Conservation (phyloP, 2,329 filamentous ascomycete species). For the Sarocladium strictum region DNA sequence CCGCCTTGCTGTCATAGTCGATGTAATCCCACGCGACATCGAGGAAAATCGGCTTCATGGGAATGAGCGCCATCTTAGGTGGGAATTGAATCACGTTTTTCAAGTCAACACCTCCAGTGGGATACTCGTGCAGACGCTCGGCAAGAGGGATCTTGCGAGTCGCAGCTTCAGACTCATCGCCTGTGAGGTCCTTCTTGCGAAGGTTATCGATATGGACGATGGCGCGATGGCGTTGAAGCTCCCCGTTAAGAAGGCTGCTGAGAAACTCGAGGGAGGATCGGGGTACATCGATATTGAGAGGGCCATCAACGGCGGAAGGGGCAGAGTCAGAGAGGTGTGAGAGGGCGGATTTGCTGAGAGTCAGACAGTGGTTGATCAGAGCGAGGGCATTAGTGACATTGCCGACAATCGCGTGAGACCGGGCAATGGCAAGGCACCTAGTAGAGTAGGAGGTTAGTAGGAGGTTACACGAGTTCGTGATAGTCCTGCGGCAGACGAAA, state of each 20-base stretch:
- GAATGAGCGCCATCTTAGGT: slow-evolving; percentile 73
- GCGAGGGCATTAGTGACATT: slow-evolving; percentile 77
- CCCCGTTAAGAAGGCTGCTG: slow-evolving; percentile 55
- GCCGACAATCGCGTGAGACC: slow-evolving; percentile 71
- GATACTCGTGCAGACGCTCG: slow-evolving; percentile 71
- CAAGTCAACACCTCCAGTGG: slow-evolving; percentile 64
- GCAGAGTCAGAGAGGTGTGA: slow-evolving; percentile 36
- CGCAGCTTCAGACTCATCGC: slow-evolving; percentile 22
- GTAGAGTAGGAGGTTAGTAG: slow-evolving; percentile 11
- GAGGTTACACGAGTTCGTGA: no score
- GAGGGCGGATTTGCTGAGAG: slow-evolving; percentile 52
- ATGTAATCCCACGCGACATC: slow-evolving; percentile 99
- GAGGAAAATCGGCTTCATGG: slow-evolving; percentile 91
- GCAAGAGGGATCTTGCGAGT: slow-evolving; percentile 50
- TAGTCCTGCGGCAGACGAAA: no score
- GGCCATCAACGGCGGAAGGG: slow-evolving; percentile 26
- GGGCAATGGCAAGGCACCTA: slow-evolving; percentile 73
- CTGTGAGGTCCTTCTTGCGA: slow-evolving; percentile 41
- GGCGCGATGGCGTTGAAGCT: slow-evolving; percentile 76
- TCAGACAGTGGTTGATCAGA: slow-evolving; percentile 66
- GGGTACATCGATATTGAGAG: slow-evolving; percentile 65
- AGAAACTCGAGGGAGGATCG: slow-evolving; percentile 53
- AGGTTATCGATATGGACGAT: slow-evolving; percentile 76
- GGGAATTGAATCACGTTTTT: slow-evolving; percentile 81
- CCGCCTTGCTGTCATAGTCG: slow-evolving; percentile 64